Evolutionary conservation across 306 rosid genomes (phyloP).

Genomic region (Sphenostylis stenocarpa): DNA sequence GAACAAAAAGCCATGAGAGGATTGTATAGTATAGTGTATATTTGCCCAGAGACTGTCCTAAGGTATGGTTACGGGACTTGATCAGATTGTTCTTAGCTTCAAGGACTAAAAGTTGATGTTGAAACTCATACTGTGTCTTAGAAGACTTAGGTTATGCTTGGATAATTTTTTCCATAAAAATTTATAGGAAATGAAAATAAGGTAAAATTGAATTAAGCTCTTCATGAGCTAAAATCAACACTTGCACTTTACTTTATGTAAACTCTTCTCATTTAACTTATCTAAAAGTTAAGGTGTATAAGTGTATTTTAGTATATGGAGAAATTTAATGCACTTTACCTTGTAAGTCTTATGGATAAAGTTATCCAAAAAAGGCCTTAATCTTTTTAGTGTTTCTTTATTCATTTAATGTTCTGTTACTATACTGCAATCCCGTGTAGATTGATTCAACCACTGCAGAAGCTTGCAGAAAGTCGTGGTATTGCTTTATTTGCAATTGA

Average conservation of each 20-base stretch:
- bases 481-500: constrained; percentile 93
- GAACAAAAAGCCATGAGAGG: constrained; percentile 90
- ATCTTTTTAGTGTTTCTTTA: neutral
- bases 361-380: neutral
- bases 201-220: neutral
- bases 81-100: neutral
- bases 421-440: constrained; percentile 39
- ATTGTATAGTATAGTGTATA: constrained; percentile 70
- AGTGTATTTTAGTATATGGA: neutral
- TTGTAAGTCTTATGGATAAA: neutral
- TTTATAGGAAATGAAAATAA: neutral
- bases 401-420: constrained; percentile 22
- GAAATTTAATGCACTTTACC: neutral
- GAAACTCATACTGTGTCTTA: neutral
- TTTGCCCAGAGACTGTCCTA: constrained; percentile 84
- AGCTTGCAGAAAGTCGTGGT: constrained; percentile 72
- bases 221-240: neutral
- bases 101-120: neutral
- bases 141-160: neutral
- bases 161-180: neutral
- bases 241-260: neutral
- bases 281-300: neutral
- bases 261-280: neutral
- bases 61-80: constrained; percentile 55
- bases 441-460: constrained; percentile 75